A percentile compares a stretch with the other conserved stretches of the same genome.
Conservation (phyloP, 1,284 basidiomycete genomes). For the Moniliella sp. region DNA sequence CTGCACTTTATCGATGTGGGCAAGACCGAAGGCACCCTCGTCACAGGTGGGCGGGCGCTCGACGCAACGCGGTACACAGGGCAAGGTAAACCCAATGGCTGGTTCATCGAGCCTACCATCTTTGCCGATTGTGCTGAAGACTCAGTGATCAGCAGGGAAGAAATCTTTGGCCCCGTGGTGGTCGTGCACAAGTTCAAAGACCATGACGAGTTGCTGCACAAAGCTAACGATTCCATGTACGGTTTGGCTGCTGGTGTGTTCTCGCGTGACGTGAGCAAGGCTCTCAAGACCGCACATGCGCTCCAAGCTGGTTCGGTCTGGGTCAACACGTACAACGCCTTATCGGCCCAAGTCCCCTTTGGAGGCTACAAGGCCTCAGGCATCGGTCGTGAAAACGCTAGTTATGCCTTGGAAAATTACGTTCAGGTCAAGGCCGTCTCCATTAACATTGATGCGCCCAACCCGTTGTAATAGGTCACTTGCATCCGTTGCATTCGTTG, state of each 20-base stretch:
- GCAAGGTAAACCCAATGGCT: too few species aligned
- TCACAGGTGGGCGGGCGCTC: too few species aligned
- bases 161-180: constrained; percentile 70
- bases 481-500: too few species aligned
- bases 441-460: constrained; percentile 43
- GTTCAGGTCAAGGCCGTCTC: constrained; percentile 61
- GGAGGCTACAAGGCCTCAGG: too few species aligned
- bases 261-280: constrained; percentile 54
- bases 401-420: constrained; percentile 44
- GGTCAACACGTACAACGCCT: constrained; percentile 42
- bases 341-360: constrained; percentile 8
- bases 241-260: constrained; percentile 74
- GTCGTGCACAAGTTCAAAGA: constrained; percentile 39
- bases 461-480: constrained; percentile 20
- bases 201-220: constrained; percentile 45
- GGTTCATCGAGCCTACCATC: constrained; percentile 36
- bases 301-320: constrained; percentile 64
- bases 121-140: constrained; percentile 44
- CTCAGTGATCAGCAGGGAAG: constrained; percentile 72
- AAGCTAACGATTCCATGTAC: constrained; percentile 60
- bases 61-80: too few species aligned
- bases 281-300: constrained; percentile 51
- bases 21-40: too few species aligned
- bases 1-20: constrained; percentile 70
- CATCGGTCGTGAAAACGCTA: constrained; percentile 25